Percentiles rank a stretch among this genome's conserved stretches.
Conservation (phyloP, 1,139 yeast genomes). For the Pichia sp. region DNA sequence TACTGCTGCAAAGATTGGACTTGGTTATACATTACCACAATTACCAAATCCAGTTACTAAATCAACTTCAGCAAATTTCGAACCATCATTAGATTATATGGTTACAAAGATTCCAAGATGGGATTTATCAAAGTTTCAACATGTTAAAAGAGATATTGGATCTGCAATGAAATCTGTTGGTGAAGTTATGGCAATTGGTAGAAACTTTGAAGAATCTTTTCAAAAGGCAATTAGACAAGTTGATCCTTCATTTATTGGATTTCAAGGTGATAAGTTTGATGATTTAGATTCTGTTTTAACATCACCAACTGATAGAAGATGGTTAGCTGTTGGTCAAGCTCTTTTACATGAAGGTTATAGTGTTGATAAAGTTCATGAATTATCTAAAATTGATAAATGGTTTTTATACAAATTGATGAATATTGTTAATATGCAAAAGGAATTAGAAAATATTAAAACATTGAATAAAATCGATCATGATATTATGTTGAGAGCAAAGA, state of each 20-base stretch:
- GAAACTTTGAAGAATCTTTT: slow-evolving; percentile 94
- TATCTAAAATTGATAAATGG: slow-evolving; percentile 93
- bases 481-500: slow-evolving; percentile 72
- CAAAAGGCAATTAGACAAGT: slow-evolving; percentile 97
- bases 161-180: slow-evolving; percentile 98
- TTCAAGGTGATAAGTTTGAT: slow-evolving; percentile 83
- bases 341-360: slow-evolving; percentile 81
- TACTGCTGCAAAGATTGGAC: slow-evolving; percentile 95
- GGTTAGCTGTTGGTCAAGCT: slow-evolving; percentile 98
- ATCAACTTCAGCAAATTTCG: slow-evolving; percentile 93
- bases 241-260: slow-evolving; percentile 84
- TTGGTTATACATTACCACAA: slow-evolving; percentile 91
- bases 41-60: slow-evolving; percentile 94
- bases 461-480: slow-evolving; percentile 57
- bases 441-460: slow-evolving; percentile 58
- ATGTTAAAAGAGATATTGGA: slow-evolving; percentile 86
- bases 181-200: slow-evolving; percentile 98
- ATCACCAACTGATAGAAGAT: slow-evolving; percentile 94
- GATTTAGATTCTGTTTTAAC: slow-evolving; percentile 72
- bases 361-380: slow-evolving; percentile 84
- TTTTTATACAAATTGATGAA: slow-evolving; percentile 86
- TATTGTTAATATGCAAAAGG: slow-evolving; percentile 81
- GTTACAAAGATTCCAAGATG: slow-evolving; percentile 98
- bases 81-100: slow-evolving; percentile 93
- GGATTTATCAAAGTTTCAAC: slow-evolving; percentile 94